Evolutionary conservation across 192 early-diverging fungal genomes (phyloP).

Genomic region (Endogone sp.): DNA sequence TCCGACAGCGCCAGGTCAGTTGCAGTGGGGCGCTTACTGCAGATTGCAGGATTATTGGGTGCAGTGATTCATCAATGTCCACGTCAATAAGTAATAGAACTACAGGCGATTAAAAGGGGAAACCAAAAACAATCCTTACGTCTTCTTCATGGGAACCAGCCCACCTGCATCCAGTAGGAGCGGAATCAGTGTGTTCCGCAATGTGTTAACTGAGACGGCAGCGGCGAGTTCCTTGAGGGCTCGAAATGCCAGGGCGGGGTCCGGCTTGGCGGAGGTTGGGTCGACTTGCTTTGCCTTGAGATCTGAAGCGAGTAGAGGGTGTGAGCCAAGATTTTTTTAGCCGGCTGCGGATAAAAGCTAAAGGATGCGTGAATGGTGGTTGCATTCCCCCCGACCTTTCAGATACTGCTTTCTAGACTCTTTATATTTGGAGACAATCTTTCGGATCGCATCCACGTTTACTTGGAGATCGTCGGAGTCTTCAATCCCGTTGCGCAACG

Average conservation of each 20-base stretch:
- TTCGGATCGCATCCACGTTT: conserved; percentile 22
- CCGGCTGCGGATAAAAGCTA: background rate
- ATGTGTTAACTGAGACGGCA: conserved; percentile 35
- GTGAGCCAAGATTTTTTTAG: background rate
- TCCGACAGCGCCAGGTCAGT: conserved; percentile 36
- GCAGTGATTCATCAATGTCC: too few species aligned
- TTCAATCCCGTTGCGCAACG: conserved; percentile 15
- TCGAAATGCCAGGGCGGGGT: conserved; percentile 7
- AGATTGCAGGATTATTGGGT: too few species aligned
- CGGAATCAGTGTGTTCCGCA: conserved; percentile 42
- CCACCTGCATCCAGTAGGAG: conserved; percentile 50
- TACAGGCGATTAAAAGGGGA: too few species aligned
- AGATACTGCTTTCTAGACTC: conserved; percentile 20
- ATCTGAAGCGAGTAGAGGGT: background rate
- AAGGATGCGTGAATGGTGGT: background rate
- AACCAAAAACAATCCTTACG: conserved; percentile 24
- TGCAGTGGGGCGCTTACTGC: conserved; percentile 27
- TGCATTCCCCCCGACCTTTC: too few species aligned
- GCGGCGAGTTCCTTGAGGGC: conserved; percentile 34
- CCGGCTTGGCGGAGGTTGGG: background rate
- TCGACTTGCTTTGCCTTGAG: conserved; percentile 1
- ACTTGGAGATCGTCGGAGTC: background rate
- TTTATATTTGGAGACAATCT: conserved; percentile 19
- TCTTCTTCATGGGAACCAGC: conserved; percentile 53
- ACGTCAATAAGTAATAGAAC: too few species aligned